Evolutionary conservation across 1,284 basidiomycete genomes (phyloP), one percentile per base, ranked within the genome.

Genomic region (Tilletia caries): DNA sequence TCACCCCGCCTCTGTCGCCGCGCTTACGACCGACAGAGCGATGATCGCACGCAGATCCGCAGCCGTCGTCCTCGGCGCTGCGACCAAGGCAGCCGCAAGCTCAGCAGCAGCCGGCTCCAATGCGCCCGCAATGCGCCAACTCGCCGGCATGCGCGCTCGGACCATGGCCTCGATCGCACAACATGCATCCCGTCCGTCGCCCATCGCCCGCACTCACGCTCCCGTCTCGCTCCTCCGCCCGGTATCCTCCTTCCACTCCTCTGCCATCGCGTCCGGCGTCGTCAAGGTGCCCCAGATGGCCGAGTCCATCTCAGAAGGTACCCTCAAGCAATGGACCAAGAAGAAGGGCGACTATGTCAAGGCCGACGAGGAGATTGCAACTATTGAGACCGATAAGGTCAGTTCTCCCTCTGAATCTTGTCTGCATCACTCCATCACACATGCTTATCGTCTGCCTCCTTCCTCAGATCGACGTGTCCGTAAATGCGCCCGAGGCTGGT

Each of bases 281-380:
- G 89, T 98, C 81, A 95, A 98, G 87, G 95, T 98, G 64, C 95
- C 95, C 32, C 91, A 94, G 85, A 97, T 98, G 95, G 95, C 95
- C 67, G 95, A 98, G 85, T 97, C 94, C 76, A 96, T 98, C 85
- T 93, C 93, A 20, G 95, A 98, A 85, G 95, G 95, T 67, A 98
- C 95, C 4, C 87, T 98, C 73, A 97, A 95, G 86, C 88, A 92
- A 72, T 98, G 94, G 93, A 88, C 88, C 79, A 98, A 98, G 86
- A 89, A 95, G 85, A 90, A 92, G 66, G 95, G 95, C 54, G 95
- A 98, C 83, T 88, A 86, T 73, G 94, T 98, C 71, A 89, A 90
- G 83, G 90, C 88, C 52, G 93, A 97, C 83, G 95, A 98, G 86
- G 95, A 98, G 86, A 88, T 98, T 69, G 95, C 94, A 32, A 95